Evolutionary conservation across 495 filamentous ascomycete genomes (phyloP), one percentile per base, ranked within the genome.

Genomic region (Staphylotrichum tortipilum): DNA sequence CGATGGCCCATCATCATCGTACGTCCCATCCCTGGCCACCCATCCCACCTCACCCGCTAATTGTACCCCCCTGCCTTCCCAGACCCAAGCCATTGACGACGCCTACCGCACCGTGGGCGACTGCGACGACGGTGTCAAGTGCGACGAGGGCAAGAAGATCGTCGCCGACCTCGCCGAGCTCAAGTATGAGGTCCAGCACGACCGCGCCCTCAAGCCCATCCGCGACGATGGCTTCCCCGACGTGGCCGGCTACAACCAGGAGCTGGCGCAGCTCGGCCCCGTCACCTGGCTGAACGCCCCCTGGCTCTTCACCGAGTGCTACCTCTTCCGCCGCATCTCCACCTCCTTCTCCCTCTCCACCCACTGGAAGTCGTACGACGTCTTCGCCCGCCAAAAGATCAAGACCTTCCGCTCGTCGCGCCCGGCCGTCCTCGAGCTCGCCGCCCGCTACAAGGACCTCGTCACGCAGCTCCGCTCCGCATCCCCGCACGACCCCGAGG

Each of bases 41-140:
- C 15, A 31, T 46, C 15, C 23, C 4, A 11, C 5, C 7, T 9
- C 12, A n/a, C 7, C 26, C 1, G 11, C 35, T 37, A 22, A 44
- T 54, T 19, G 19, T n/a, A n/a, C n/a, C n/a, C n/a, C n/a, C n/a
- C n/a, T n/a, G n/a, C 9, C 49, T 47, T n/a, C 29, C 14, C 14
- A 96, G 90, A 97, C 92, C 15, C 81, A 88, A 65, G 89, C 86
- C 23, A 95, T 98, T 63, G 91, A 97, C 63, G 89, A 97, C 63
- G 75, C 91, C 18, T 89, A 95, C 68, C 85, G 85, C 4, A 77
- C 85, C 17, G 81, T 88, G 0, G 75, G 75, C 18, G 69, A 73
- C 23, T 76, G 77, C 19, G 71, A 73, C 11, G 79, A 86, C 29
- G 63, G 77, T 2, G 79, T 78, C 33, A 85, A 86, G 64, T 63